Evolutionary conservation across 2,329 filamentous ascomycete genomes (phyloP).

Genomic region (Trichoderma guizhouense): DNA sequence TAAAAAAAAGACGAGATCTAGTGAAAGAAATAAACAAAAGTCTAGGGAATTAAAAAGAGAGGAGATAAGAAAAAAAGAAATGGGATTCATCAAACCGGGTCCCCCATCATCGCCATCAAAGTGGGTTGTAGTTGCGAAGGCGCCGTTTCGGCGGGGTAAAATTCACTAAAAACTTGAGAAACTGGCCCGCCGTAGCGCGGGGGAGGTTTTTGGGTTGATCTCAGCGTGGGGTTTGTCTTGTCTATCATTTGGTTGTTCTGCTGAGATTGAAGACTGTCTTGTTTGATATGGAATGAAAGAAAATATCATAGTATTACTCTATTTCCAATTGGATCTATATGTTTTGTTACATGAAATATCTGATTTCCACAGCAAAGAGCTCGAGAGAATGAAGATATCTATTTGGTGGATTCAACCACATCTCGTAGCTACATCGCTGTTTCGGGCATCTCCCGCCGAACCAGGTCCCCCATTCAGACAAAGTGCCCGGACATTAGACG

Average conservation of each 20-base stretch:
- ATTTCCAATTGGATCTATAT: too few relatives aligned
- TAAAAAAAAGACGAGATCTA: background rate
- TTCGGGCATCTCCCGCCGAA: background rate
- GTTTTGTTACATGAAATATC: background rate
- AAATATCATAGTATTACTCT: rapidly evolving
- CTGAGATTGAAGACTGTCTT: background rate
- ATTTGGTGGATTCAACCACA: background rate
- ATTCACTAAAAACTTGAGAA: background rate
- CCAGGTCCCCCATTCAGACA: background rate
- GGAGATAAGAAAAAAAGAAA: background rate
- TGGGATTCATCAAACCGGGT: background rate
- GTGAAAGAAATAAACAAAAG: background rate
- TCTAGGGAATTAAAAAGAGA: background rate
- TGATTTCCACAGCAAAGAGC: background rate
- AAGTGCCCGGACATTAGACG: background rate
- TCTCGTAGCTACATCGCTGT: background rate
- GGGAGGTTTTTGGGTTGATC: background rate
- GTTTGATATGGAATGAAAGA: too few relatives aligned
- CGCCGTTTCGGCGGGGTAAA: constrained; percentile 17
- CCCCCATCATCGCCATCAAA: background rate
- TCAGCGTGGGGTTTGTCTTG: background rate
- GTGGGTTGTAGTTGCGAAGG: background rate
- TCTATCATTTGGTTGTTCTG: background rate
- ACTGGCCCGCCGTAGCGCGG: background rate
- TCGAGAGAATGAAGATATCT: background rate